phyloP scores from a whole-genome alignment of 1,284 basidiomycete genomes.

The Melampsora medusae region DNA sequence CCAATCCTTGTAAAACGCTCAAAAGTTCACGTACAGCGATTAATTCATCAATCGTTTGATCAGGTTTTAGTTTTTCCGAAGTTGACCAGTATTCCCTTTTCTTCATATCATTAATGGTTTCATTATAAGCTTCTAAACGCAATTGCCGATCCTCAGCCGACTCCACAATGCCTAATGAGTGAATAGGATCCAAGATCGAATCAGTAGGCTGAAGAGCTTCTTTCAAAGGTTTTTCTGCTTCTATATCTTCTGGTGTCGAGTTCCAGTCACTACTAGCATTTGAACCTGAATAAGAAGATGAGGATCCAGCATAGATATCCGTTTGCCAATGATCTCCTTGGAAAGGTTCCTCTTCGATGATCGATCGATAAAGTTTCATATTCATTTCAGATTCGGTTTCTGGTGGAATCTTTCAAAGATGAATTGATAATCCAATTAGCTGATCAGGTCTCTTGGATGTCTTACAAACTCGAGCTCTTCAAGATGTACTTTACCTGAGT shows the following conservation, averaged over 20 bases:
- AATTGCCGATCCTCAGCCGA: not conserved
- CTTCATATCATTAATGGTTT: not conserved
- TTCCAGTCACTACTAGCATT: constrained; percentile 15
- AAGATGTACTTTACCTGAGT: not conserved
- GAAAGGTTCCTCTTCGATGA: constrained; percentile 24
- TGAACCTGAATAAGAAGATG: constrained; percentile 22
- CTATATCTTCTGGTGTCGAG: not conserved
- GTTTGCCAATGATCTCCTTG: constrained; percentile 39
- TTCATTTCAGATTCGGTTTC: constrained; percentile 25
- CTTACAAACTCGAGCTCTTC: not conserved
- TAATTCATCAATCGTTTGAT: constrained; percentile 4
- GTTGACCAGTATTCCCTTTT: constrained; percentile 5
- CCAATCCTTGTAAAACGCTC: constrained; percentile 9
- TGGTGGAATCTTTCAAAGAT: not conserved
- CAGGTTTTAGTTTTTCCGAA: not conserved
- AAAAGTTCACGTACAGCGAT: constrained; percentile 36
- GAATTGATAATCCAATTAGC: not conserved
- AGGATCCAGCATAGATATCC: constrained; percentile 38
- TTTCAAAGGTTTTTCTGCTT: too few relatives aligned
- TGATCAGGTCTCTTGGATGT: not conserved
- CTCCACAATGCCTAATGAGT: not conserved
- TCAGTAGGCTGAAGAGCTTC: not conserved
- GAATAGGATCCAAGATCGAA: not conserved
- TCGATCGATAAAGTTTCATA: constrained; percentile 6
- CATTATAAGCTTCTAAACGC: too few relatives aligned